These are phyloP conservation scores for Halophytophthora batemanensis DNA, from an alignment of 352 stramenopile genomes.

Conservation along the genomic window DNA sequence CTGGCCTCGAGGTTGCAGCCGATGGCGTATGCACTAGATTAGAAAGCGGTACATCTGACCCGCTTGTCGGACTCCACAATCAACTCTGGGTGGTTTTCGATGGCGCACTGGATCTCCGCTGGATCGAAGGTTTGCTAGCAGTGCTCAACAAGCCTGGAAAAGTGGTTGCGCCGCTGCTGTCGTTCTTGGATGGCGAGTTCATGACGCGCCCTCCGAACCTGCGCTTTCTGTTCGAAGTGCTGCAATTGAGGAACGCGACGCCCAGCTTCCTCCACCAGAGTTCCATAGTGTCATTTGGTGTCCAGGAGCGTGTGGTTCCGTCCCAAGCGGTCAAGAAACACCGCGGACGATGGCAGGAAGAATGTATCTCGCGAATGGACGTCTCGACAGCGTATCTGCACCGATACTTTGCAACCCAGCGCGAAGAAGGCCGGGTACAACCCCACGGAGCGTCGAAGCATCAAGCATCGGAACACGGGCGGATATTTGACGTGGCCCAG, in stretches of 20 bases:
- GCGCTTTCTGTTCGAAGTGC: slow-evolving; percentile 57
- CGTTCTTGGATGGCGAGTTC: slow-evolving; percentile 43
- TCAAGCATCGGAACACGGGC: background rate
- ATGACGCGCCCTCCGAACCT: slow-evolving; percentile 65
- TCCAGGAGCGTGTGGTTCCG: background rate
- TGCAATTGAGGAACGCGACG: slow-evolving; percentile 32
- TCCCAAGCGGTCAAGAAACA: background rate
- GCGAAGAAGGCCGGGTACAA: background rate
- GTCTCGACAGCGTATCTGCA: slow-evolving; percentile 22
- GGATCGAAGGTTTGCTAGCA: slow-evolving; percentile 37
- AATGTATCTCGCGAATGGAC: background rate
- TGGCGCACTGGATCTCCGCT: slow-evolving; percentile 29
- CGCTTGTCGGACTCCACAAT: slow-evolving; percentile 9
- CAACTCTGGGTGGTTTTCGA: slow-evolving; percentile 50
- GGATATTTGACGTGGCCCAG: slow-evolving; percentile 18
- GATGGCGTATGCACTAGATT: background rate
- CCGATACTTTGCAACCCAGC: slow-evolving; percentile 17
- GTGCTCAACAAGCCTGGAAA: slow-evolving; percentile 12
- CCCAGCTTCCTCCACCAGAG: slow-evolving; percentile 29
- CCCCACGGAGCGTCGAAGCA: background rate
- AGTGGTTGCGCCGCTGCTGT: slow-evolving; percentile 5
- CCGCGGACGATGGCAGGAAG: background rate
- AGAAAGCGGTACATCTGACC: background rate
- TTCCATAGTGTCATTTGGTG: slow-evolving; percentile 23
- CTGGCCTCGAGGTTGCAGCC: background rate